These are phyloP conservation scores for Fragilariopsis cylindrus DNA, from an alignment of 108 stramenopile genomes.

Conservation along the genomic window DNA sequence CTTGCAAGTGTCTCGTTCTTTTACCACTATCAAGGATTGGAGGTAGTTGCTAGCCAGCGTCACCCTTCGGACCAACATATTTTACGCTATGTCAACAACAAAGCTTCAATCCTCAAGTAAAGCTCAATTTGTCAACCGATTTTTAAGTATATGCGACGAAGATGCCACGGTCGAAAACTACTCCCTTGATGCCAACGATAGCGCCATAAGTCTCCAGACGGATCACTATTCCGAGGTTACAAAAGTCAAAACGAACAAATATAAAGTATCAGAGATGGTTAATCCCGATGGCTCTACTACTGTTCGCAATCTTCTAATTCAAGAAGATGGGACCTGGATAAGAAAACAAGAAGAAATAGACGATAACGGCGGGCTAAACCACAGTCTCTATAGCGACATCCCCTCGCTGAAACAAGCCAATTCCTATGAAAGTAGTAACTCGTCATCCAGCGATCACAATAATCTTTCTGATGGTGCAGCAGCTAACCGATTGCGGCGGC, in stretches of 20 bases:
- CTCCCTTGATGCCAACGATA: neutral
- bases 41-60: too few species aligned
- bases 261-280: constrained; percentile 23
- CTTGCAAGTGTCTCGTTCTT: too few species aligned
- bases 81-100: neutral
- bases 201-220: neutral
- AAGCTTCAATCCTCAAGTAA: neutral
- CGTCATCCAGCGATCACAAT: constrained; percentile 3
- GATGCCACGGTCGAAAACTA: neutral
- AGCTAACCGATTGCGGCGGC: constrained; percentile 8
- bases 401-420: neutral
- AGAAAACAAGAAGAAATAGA: constrained; percentile 16
- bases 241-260: neutral
- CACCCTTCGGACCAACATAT: neutral
- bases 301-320: constrained; percentile 9
- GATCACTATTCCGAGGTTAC: neutral
- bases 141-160: neutral
- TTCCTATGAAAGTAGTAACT: neutral
- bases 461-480: constrained; percentile 3
- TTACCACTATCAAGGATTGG: too few species aligned
- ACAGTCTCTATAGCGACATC: neutral
- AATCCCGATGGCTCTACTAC: constrained; percentile 33
- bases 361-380: neutral
- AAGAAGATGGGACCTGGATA: constrained; percentile 20
- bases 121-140: neutral